Conservation (phyloP, 106 monocot species). For the Allium sativum region DNA sequence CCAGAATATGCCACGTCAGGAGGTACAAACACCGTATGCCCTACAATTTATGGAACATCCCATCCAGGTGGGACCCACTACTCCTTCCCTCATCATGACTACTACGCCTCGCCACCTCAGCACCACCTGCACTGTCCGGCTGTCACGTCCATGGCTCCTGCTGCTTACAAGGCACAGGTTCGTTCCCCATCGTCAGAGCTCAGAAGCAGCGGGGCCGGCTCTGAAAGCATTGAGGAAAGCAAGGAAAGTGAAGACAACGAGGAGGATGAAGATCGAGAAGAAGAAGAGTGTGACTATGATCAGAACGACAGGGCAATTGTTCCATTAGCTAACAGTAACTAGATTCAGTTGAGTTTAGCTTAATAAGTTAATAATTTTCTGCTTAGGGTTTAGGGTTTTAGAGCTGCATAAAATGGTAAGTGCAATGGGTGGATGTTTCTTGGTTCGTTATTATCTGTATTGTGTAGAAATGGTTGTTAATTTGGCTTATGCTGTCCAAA, state of each 20-base stretch:
- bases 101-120: slow-evolving; percentile 26
- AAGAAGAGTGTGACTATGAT: neutral
- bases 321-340: slow-evolving; percentile 1
- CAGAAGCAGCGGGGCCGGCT: slow-evolving; percentile 28
- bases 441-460: too few relatives aligned
- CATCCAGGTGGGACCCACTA: slow-evolving; percentile 29
- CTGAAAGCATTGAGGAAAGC: slow-evolving; percentile 54
- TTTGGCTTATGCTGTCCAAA: too few relatives aligned
- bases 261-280: neutral
- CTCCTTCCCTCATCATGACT: slow-evolving; percentile 50
- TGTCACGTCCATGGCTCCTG: slow-evolving; percentile 4
- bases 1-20: slow-evolving; percentile 64
- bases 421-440: too few relatives aligned
- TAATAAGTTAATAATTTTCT: too few relatives aligned
- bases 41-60: slow-evolving; percentile 31
- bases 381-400: too few relatives aligned
- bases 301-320: slow-evolving; percentile 8
- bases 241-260: slow-evolving; percentile 4
- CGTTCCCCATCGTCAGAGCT: slow-evolving; percentile 29
- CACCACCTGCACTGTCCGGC: slow-evolving; percentile 12
- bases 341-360: too few relatives aligned
- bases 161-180: slow-evolving; percentile 4
- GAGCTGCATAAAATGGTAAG: too few relatives aligned
- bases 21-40: slow-evolving; percentile 1
- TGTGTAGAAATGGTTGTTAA: too few relatives aligned